Conservation (phyloP, 306 rosid genomes). For the Prunus mira region DNA sequence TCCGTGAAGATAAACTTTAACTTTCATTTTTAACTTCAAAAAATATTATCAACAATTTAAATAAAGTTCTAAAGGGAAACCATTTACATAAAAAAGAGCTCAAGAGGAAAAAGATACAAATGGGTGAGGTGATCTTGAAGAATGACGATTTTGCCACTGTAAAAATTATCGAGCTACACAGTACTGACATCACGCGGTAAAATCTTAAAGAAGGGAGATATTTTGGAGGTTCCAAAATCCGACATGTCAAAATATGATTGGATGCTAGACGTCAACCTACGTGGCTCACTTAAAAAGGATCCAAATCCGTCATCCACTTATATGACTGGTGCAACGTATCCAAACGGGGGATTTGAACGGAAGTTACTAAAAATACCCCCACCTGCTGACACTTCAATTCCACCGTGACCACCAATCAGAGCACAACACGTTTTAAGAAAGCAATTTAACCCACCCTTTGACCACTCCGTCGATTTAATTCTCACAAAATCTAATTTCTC, state of each 20-base stretch:
- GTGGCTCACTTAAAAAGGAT: slow-evolving; percentile 18
- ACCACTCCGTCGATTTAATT: not conserved
- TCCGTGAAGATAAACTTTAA: no score
- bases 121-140: no score
- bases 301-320: not conserved
- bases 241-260: slow-evolving; percentile 45
- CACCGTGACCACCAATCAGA: not conserved
- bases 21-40: no score
- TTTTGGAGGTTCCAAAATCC: slow-evolving; percentile 8
- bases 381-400: not conserved
- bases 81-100: no score
- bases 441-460: not conserved
- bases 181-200: not conserved
- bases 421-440: slow-evolving; percentile 19
- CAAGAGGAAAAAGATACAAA: no score
- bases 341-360: not conserved
- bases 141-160: no score
- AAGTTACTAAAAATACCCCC: not conserved
- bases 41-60: no score
- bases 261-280: slow-evolving; percentile 22
- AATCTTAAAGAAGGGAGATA: not conserved
- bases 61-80: no score
- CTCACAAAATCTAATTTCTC: not conserved
- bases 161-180: no score
- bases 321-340: slow-evolving; percentile 1